A percentile compares a stretch with the other conserved stretches of the same genome.
Evolutionary conservation across 257 asterid species (phyloP).

Genomic region (Primulina tabacum): DNA sequence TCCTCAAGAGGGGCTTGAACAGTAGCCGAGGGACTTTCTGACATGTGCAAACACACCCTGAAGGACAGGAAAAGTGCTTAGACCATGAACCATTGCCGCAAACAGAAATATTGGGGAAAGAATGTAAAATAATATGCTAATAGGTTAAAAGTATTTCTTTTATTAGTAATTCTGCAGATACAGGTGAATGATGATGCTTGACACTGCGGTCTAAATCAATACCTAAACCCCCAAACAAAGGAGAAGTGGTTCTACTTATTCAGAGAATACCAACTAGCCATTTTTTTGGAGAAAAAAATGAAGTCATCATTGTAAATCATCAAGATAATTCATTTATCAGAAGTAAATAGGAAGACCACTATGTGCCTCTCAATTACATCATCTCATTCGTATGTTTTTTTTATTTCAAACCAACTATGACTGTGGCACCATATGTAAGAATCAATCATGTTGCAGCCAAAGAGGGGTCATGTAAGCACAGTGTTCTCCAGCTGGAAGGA

Average conservation of each 20-base stretch:
- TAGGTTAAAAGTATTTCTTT: background rate
- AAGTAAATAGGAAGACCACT: too few relatives aligned
- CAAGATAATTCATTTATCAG: too few relatives aligned
- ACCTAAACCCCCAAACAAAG: background rate
- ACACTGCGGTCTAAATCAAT: background rate
- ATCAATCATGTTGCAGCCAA: background rate
- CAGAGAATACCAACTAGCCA: too few relatives aligned
- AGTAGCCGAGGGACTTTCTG: slow-evolving; percentile 43
- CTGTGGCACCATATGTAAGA: background rate
- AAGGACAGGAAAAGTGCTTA: slow-evolving; percentile 19
- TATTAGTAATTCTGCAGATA: background rate
- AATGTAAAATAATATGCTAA: background rate
- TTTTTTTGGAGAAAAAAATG: too few relatives aligned
- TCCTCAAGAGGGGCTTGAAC: slow-evolving; percentile 68
- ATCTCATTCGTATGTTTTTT: too few relatives aligned
- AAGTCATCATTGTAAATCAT: too few relatives aligned
- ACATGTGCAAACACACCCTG: slow-evolving; percentile 67
- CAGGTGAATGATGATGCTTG: background rate
- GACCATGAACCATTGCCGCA: slow-evolving; percentile 13
- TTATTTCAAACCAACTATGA: background rate
- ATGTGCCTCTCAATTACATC: too few relatives aligned
- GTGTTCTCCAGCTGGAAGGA: background rate
- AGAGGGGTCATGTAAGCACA: background rate
- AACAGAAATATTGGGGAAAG: background rate
- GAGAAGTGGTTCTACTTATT: background rate